Percentiles rank a stretch among this genome's conserved stretches.
Evolutionary conservation across 1,139 yeast genomes (phyloP).

Genomic region (Hyphopichia burtonii): DNA sequence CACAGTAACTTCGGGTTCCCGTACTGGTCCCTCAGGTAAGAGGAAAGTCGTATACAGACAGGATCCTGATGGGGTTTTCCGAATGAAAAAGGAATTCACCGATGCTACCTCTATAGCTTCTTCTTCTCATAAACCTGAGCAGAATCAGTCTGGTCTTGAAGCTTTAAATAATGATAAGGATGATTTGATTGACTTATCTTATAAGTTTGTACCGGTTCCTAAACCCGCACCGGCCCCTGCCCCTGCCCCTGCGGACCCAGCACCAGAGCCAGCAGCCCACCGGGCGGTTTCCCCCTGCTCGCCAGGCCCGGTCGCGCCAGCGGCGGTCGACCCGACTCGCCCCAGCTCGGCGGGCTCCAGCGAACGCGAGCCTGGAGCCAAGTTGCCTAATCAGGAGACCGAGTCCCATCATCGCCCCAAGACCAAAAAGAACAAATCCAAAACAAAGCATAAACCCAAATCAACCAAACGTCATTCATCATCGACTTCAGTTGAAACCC

Average conservation of each 20-base stretch:
- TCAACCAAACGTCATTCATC: neutral
- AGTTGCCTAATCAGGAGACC: slow-evolving; percentile 1
- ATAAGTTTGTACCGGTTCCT: neutral
- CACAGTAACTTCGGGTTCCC: slow-evolving; percentile 4
- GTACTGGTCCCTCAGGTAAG: slow-evolving; percentile 12
- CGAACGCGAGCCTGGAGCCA: neutral
- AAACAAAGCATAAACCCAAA: neutral
- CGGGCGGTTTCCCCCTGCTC: neutral
- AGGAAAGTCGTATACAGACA: slow-evolving; percentile 39
- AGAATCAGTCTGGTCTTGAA: neutral
- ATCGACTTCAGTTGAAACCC: neutral
- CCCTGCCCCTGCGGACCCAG: neutral
- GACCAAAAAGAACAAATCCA: slow-evolving; percentile 1
- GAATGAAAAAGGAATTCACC: slow-evolving; percentile 29
- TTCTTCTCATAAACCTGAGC: neutral
- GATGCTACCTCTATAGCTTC: slow-evolving; percentile 8
- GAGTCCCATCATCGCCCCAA: neutral
- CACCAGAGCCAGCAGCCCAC: neutral
- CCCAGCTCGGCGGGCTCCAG: neutral
- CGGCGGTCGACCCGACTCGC: neutral
- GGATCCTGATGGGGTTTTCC: slow-evolving; percentile 43
- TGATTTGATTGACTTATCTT: slow-evolving; percentile 3
- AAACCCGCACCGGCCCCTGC: neutral
- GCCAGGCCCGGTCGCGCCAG: neutral
- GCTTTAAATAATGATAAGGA: neutral